These are phyloP conservation scores for Dryas octopetala DNA, from an alignment of 306 rosid genomes.

Conservation along the genomic window DNA sequence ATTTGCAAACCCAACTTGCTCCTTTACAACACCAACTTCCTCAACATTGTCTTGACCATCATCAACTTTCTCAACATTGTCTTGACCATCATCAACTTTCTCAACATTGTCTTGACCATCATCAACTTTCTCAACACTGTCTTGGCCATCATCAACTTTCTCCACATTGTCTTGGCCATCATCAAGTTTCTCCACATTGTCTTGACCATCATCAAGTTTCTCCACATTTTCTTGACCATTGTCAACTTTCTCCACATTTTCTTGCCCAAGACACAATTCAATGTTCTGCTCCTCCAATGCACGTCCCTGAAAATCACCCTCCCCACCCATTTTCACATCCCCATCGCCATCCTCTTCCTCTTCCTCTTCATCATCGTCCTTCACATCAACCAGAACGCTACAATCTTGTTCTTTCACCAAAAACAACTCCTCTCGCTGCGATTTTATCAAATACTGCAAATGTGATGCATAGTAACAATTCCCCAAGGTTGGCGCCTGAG, in stretches of 20 bases:
- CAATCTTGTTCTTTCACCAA: conserved; percentile 29
- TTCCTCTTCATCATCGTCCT: conserved; percentile 32
- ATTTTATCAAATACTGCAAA: conserved; percentile 69
- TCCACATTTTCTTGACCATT: neutral
- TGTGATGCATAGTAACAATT: conserved; percentile 87
- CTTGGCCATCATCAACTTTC: neutral
- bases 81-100: conserved; percentile 6
- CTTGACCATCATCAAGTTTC: neutral
- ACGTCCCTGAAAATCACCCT: conserved; percentile 33
- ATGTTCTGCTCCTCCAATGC: conserved; percentile 56
- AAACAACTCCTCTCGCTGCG: conserved; percentile 52
- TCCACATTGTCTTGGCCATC: neutral
- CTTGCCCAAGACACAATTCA: conserved; percentile 61
- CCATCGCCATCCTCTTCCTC: conserved; percentile 43
- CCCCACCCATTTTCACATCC: conserved; percentile 40
- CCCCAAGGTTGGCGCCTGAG: conserved; percentile 35
- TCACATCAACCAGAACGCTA: neutral
- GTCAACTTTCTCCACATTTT: conserved; percentile 39
- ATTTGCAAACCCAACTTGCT: conserved; percentile 38
- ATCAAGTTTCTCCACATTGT: neutral
- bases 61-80: neutral
- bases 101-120: conserved; percentile 11
- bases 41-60: neutral
- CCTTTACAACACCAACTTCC: conserved; percentile 14
- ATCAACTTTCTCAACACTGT: neutral